Percentiles rank a stretch among this genome's conserved stretches.
Conservation (phyloP, 202 grass and related monocot species). For the Zoysia matrella region DNA sequence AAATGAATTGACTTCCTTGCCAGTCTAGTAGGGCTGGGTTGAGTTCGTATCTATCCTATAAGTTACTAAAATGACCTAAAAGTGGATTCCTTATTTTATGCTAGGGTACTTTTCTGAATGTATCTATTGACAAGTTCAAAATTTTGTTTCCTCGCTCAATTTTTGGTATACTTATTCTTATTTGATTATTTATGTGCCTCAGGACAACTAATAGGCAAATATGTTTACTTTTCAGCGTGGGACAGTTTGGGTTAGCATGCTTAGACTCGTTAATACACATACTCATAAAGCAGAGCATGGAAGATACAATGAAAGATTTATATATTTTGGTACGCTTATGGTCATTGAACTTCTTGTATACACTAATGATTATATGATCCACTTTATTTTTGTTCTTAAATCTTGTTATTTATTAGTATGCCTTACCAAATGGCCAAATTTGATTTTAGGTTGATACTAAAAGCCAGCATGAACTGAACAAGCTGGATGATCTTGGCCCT, state of each 20-base stretch:
- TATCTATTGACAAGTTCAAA: no score
- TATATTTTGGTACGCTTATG: constrained; percentile 47
- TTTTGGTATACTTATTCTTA: neutral
- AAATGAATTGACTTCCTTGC: neutral
- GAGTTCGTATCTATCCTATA: neutral
- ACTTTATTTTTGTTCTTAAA: constrained; percentile 13
- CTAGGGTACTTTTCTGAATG: no score
- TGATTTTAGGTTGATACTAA: constrained; percentile 56
- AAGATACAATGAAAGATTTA: constrained; percentile 58
- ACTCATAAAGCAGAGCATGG: constrained; percentile 58
- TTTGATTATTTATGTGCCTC: neutral
- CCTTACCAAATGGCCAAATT: constrained; percentile 10
- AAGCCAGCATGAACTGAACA: constrained; percentile 52
- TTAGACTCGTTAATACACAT: constrained; percentile 66
- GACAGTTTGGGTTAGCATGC: constrained; percentile 72
- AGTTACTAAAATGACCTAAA: neutral
- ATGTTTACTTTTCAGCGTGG: constrained; percentile 60
- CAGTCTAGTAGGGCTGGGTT: neutral
- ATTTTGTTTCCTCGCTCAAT: neutral
- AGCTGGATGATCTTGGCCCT: constrained; percentile 68
- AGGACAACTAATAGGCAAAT: constrained; percentile 4
- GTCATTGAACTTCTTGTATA: constrained; percentile 10
- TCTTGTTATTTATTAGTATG: constrained; percentile 8
- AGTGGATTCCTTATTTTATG: no score
- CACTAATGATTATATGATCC: neutral